Base-by-base conservation (phyloP, 2,329 filamentous ascomycete genomes). In the Cordyceps fumosorosea region DNA sequence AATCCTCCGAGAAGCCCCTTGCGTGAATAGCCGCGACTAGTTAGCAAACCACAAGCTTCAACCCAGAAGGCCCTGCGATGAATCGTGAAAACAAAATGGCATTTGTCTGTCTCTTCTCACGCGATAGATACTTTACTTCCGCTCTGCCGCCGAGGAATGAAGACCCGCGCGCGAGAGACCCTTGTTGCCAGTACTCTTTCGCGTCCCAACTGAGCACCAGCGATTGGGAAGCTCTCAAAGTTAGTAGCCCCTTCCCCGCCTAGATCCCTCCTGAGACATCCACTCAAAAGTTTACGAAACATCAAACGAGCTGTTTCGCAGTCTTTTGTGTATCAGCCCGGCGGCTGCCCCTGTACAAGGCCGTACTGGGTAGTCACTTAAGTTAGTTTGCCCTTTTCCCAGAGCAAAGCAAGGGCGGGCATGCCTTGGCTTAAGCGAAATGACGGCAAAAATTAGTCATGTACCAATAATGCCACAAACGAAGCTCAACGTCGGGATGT, bases 311-410 rank as follows among this genome's bases (percentile, higher is more conserved):
- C 50, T 53, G 12, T n/a, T 42, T 52, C 22, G n/a, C 47, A 37
- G 11, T 26, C 37, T 11, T 16, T 54, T 47, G 57, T 60, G 50
- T 60, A 60, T 60, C 57, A 60, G 57, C 24, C 18, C 16, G 50
- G 50, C 24, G 24, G n/a, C n/a, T 26, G 22, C 53, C 55, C 32
- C 56, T 26, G 37, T 11, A 29, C 22, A 22, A 29, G 20, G 29
- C 29, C 29, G 29, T 4, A 29, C 29, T 5, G 29, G 29, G 29
- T 29, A 29, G 29, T 29, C 8, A 29, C 29, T n/a, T n/a, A n/a
- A n/a, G n/a, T n/a, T n/a, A 18, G 42, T 48, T 44, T 60, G 48
- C 56, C 56, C 47, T 52, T 32, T 52, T 59, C 48, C 56, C 44
- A 59, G 56, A 32, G 48, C 48, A 59, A 45, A 45, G 34, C 34